These are phyloP conservation scores for Leptographium galeiforme DNA, from an alignment of 2,329 filamentous ascomycete genomes.

Conservation along the genomic window DNA sequence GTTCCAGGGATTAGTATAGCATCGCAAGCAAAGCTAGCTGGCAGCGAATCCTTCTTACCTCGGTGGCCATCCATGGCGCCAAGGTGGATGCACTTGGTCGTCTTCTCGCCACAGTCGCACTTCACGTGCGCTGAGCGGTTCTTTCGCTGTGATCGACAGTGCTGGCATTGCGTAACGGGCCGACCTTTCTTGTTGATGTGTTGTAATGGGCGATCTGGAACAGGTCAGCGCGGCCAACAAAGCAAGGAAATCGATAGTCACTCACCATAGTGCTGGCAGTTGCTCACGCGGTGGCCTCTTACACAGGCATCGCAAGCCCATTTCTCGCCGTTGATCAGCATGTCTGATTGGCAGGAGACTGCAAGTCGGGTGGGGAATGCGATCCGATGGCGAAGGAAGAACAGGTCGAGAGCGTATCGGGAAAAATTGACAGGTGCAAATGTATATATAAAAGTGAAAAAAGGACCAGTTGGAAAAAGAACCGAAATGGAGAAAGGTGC, in stretches of 20 bases:
- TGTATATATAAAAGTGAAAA: background rate
- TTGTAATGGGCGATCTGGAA: constrained; percentile 70
- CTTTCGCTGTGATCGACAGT: constrained; percentile 94
- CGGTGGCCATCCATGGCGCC: constrained; percentile 43
- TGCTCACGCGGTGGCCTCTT: constrained; percentile 95
- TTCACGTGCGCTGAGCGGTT: constrained; percentile 88
- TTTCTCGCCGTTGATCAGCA: constrained; percentile 92
- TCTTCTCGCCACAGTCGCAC: constrained; percentile 94
- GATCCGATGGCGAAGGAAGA: background rate
- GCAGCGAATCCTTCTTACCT: constrained; percentile 28
- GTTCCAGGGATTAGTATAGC: constrained; percentile 8
- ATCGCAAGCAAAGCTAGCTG: background rate
- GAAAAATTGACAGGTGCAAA: background rate
- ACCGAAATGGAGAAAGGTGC: background rate
- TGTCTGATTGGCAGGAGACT: constrained; percentile 21
- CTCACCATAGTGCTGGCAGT: constrained; percentile 90
- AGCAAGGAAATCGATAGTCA: constrained; percentile 13
- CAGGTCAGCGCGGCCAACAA: background rate
- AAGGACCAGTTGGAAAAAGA: background rate
- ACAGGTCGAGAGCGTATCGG: background rate
- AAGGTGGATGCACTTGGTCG: constrained; percentile 53
- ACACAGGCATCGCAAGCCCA: constrained; percentile 97
- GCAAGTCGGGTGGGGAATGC: background rate
- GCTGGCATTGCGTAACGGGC: constrained; percentile 92
- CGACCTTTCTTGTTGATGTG: constrained; percentile 97